A percentile compares a stretch with the other conserved stretches of the same genome.
Conservation (phyloP, 164 flowering plant species). For the Cinnamomum micranthum region DNA sequence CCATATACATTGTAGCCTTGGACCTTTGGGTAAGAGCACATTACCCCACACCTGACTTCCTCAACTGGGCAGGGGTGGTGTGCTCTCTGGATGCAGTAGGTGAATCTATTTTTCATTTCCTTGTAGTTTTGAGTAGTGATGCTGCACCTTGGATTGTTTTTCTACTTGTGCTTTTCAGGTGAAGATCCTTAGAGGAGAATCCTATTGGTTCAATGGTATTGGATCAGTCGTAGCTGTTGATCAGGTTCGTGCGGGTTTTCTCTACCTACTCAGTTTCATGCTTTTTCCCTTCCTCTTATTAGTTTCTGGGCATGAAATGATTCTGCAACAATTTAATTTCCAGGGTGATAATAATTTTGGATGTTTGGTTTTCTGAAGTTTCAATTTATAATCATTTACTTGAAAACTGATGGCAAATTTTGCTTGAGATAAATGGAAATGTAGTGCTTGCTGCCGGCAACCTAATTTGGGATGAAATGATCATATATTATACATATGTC, state of each 20-base stretch:
- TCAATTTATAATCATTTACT: neutral
- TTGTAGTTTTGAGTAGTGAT: neutral
- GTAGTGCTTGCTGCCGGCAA: too few relatives aligned
- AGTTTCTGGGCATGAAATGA: too few relatives aligned
- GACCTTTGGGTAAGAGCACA: too few relatives aligned
- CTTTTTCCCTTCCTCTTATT: neutral
- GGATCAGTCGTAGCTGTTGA: slow-evolving; percentile 96
- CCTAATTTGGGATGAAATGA: too few relatives aligned
- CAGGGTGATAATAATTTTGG: neutral
- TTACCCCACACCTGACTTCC: too few relatives aligned
- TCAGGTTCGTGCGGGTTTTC: slow-evolving; percentile 46
- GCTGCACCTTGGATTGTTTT: neutral
- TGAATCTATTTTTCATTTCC: too few relatives aligned
- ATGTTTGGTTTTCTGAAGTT: neutral
- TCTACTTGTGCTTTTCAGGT: slow-evolving; percentile 42
- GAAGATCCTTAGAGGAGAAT: slow-evolving; percentile 83
- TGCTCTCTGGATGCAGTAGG: too few relatives aligned
- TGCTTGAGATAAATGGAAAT: neutral
- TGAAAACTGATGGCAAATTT: neutral
- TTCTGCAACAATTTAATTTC: too few relatives aligned
- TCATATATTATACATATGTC: too few relatives aligned
- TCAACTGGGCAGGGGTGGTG: too few relatives aligned
- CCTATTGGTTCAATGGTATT: slow-evolving; percentile 89
- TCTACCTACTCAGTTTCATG: neutral
- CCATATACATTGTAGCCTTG: too few relatives aligned